Base-by-base conservation (phyloP, 192 early-diverging fungal genomes). In the Physocladia obscura region DNA sequence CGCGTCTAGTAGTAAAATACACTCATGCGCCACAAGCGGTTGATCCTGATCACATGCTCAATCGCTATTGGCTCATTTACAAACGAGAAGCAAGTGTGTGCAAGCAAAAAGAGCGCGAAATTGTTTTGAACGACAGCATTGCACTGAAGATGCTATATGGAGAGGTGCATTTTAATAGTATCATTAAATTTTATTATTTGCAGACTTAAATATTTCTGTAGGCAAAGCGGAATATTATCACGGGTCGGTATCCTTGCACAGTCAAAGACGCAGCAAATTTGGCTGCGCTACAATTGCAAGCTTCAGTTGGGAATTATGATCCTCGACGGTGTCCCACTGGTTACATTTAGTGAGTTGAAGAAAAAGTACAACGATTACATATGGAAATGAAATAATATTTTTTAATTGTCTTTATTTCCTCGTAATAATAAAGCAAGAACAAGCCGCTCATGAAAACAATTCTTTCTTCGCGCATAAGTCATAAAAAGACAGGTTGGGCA, bases 1-100 rank as follows among this genome's bases (percentile, higher is more conserved):
- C 77, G 44, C 55, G 50, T 22, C 63, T 78, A 56, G 74, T 85
- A n/a, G 55, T 76, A 26, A 84, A 85, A 54, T 85, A 82, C 71
- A 85, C 85, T 1, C 85, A 87, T 69, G 81, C 69, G 48, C 85
- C 85, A 11, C 81, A 87, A 70, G 78, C 76, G 17, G 63, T 72
- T 1, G 74, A 81, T 61, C 73, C 82, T 2, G 49, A 59, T 22
- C 83, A 84, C 50, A 74, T 80, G 22, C 76, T 85, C 57, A 85
- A 83, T 56, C 72, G 78, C 0, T 80, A 84, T 62, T 85, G 83
- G 81, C 76, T 87, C 31, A 71, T 84, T n/a, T 87, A 73, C 61
- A 60, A 81, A 35, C 70, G 83, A 17, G 85, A 82, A 49, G 81
- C 79, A 6, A 61, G 70, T 19, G 59, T 85, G 11, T 71, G 77